These are phyloP conservation scores for Populus euphratica DNA, from an alignment of 345 rosid genomes.

Conservation along the genomic window DNA sequence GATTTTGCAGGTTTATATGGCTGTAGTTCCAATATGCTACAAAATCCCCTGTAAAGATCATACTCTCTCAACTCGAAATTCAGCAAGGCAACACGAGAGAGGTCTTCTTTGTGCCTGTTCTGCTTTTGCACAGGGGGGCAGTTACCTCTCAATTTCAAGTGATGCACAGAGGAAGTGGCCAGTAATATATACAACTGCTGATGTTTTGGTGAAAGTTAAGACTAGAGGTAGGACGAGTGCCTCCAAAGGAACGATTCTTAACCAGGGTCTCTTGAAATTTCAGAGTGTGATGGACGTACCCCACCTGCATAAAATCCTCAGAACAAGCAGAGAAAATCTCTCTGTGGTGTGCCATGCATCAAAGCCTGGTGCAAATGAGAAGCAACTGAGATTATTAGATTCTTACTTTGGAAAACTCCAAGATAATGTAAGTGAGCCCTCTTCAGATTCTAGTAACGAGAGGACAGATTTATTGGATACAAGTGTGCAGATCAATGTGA, in stretches of 20 bases:
- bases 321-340: slow-evolving; percentile 20
- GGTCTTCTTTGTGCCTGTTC: slow-evolving; percentile 19
- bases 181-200: slow-evolving; percentile 20
- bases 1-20: slow-evolving; percentile 41
- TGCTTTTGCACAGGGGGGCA: slow-evolving; percentile 15
- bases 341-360: slow-evolving; percentile 25
- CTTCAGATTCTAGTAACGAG: slow-evolving; percentile 20
- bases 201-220: slow-evolving; percentile 13
- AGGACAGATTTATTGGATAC: slow-evolving; percentile 2
- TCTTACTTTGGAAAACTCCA: slow-evolving; percentile 64
- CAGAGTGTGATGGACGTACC: slow-evolving; percentile 11
- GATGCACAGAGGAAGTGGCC: slow-evolving; percentile 8
- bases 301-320: slow-evolving; percentile 7
- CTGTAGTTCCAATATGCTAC: slow-evolving; percentile 43
- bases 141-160: slow-evolving; percentile 17
- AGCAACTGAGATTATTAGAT: slow-evolving; percentile 52
- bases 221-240: background rate
- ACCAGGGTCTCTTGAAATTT: slow-evolving; percentile 20
- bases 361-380: slow-evolving; percentile 24
- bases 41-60: slow-evolving; percentile 36
- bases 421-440: slow-evolving; percentile 9
- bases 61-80: slow-evolving; percentile 21
- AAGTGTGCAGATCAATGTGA: slow-evolving; percentile 22
- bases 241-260: slow-evolving; percentile 4
- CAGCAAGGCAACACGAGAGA: slow-evolving; percentile 16